These are phyloP conservation scores for Gossypium gossypioides DNA, from an alignment of 441 rosid species.

Conservation along the genomic window DNA sequence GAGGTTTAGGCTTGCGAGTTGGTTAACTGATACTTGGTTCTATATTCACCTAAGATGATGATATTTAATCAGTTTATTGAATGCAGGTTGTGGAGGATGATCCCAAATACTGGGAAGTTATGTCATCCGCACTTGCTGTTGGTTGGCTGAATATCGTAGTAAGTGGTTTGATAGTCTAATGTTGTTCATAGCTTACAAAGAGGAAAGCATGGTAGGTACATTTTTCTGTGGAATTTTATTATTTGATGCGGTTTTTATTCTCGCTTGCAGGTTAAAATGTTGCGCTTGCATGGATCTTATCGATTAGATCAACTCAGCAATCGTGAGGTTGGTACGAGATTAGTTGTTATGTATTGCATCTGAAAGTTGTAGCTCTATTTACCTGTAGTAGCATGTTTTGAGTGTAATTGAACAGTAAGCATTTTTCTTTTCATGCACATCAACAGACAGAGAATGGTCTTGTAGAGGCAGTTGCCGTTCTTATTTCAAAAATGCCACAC, in stretches of 20 bases:
- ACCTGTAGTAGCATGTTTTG: neutral
- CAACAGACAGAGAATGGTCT: slow-evolving; percentile 84
- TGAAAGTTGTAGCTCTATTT: neutral
- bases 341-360: slow-evolving; percentile 2
- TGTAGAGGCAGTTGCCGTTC: slow-evolving; percentile 85
- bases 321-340: slow-evolving; percentile 63
- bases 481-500: slow-evolving; percentile 85
- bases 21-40: neutral
- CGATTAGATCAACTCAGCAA: slow-evolving; percentile 74
- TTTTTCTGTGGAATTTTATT: slow-evolving; percentile 4
- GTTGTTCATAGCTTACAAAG: neutral
- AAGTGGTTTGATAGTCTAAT: slow-evolving; percentile 17
- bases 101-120: slow-evolving; percentile 74
- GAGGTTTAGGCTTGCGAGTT: neutral
- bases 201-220: neutral
- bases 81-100: slow-evolving; percentile 70
- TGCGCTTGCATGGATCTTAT: slow-evolving; percentile 83
- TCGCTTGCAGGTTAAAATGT: slow-evolving; percentile 59
- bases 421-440: slow-evolving; percentile 14
- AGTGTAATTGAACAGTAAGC: neutral
- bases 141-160: slow-evolving; percentile 95
- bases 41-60: neutral
- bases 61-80: slow-evolving; percentile 14
- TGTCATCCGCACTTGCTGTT: slow-evolving; percentile 69
- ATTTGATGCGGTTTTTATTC: neutral